phyloP scores from a whole-genome alignment of 1,284 basidiomycete genomes.

The Fistulinella staudtii region DNA sequence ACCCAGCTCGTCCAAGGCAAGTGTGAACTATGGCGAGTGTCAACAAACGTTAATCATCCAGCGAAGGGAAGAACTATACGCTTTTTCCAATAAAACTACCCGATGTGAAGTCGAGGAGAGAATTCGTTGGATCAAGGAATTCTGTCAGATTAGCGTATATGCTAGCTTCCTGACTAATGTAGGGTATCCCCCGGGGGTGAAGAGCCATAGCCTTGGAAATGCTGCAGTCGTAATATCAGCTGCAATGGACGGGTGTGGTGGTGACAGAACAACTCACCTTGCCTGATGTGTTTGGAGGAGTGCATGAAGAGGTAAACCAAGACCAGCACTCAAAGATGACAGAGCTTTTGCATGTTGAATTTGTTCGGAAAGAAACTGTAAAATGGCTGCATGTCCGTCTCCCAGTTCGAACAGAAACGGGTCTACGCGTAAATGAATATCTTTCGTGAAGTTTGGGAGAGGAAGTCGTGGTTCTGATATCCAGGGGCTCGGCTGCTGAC shows the following conservation, averaged over 20 bases:
- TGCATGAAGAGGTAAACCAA: conserved; percentile 21
- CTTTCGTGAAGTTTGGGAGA: conserved; percentile 9
- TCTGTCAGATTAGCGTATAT: conserved; percentile 19
- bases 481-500: conserved; percentile 6
- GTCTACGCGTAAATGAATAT: conserved; percentile 2
- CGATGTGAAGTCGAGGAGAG: conserved; percentile 22
- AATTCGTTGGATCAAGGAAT: conserved; percentile 9
- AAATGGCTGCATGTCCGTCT: conserved; percentile 17
- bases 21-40: conserved; percentile 20
- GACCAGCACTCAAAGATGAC: conserved; percentile 19
- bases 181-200: no score
- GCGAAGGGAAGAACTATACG: conserved; percentile 11
- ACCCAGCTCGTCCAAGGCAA: conserved; percentile 31
- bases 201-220: no score
- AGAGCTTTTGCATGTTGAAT: conserved; percentile 27
- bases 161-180: conserved; percentile 3
- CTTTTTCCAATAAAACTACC: conserved; percentile 30
- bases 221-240: conserved; percentile 7
- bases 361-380: conserved; percentile 29
- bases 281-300: conserved; percentile 23
- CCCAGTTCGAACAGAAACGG: conserved; percentile 6
- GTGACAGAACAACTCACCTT: conserved; percentile 13
- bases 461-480: conserved; percentile 9
- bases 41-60: neutral
- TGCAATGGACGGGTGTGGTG: neutral